These are phyloP conservation scores for Iris pallida DNA, from an alignment of 116 monocot genomes.

Conservation along the genomic window DNA sequence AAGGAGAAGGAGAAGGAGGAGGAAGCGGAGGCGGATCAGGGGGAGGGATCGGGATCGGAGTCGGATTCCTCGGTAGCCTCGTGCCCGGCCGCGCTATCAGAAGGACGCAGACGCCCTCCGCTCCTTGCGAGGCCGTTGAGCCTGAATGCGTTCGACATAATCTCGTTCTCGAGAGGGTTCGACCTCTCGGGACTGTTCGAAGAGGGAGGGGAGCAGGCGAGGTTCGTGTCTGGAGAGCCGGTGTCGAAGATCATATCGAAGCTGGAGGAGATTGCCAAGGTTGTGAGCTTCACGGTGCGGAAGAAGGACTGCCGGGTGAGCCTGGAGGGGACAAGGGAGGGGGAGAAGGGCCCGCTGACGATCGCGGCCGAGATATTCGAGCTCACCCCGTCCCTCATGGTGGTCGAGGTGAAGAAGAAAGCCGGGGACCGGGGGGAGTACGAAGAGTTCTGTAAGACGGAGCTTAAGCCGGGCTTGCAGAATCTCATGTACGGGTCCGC, in stretches of 20 bases:
- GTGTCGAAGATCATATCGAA: slow-evolving; percentile 19
- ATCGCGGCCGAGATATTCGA: slow-evolving; percentile 22
- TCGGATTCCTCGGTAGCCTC: slow-evolving; percentile 21
- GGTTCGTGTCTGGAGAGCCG: slow-evolving; percentile 13
- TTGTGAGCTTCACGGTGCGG: slow-evolving; percentile 19
- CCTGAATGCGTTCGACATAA: slow-evolving; percentile 43
- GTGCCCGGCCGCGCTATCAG: slow-evolving; percentile 11
- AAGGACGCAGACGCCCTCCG: not conserved
- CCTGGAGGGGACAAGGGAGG: slow-evolving; percentile 23
- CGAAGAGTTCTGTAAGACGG: slow-evolving; percentile 18
- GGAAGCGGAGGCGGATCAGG: not conserved
- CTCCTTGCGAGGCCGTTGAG: slow-evolving; percentile 26
- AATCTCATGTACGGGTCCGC: slow-evolving; percentile 8
- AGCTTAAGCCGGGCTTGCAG: slow-evolving; percentile 14
- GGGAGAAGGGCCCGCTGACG: slow-evolving; percentile 20
- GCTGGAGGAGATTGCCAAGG: slow-evolving; percentile 22
- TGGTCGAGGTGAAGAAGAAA: slow-evolving; percentile 28
- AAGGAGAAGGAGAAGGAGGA: not conserved
- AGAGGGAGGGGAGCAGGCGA: slow-evolving; percentile 27
- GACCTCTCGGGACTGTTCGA: slow-evolving; percentile 33
- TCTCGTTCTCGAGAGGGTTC: slow-evolving; percentile 37
- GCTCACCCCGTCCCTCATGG: slow-evolving; percentile 11
- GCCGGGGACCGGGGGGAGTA: slow-evolving; percentile 21
- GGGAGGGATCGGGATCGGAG: slow-evolving; percentile 8
- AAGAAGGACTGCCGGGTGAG: slow-evolving; percentile 23